Evolutionary conservation across 805 yeast genomes (phyloP), one percentile per base, ranked within the genome.

Genomic region (Lipomyces kockii): DNA sequence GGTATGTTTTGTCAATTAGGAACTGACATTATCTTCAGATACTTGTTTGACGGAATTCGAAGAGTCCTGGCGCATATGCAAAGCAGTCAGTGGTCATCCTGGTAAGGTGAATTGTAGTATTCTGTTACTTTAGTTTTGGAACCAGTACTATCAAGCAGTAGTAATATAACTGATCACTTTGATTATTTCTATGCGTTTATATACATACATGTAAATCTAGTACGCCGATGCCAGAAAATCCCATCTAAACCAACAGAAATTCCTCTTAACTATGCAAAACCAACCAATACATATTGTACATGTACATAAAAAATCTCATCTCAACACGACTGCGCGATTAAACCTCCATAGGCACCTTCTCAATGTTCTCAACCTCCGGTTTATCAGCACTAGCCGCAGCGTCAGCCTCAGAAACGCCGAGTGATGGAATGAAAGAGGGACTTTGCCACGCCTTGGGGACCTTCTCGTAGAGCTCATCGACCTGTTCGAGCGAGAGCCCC

Each of bases 401-500:
- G 6, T 54, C 65, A 17, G 49, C 63, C 14, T 54, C 52, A 8
- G 53, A 14, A 32, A 39, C 35, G 6, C 49, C 49, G 22, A 62
- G 37, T 0, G 69, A 29, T 2, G 69, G 69, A 54, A 22, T 35
- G 32, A 51, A 67, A 49, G 35, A 32, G 7, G 8, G 52, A 5
- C 60, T 51, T 11, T 59, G 57, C 58, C 61, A 60, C n/a, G 71
- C 71, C 20, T 58, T 74, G n/a, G 74, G 68, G 20, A 74, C 64
- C 20, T 67, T 61, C 27, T 75, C 82, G 73, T 87, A 89, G 76
- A 88, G 76, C 74, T 83, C 85, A 76, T 86, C 90, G 72, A 89
- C 85, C 76, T 88, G 88, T 77, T 89, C 92, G 76, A 89, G 83
- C 32, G 86, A 79, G 73, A 87, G 83, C 67, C 89, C 89, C 78